Percentiles rank a stretch among this genome's conserved stretches.
These are phyloP conservation scores for Malus hybrid DNA, from an alignment of 331 rosid species.

Conservation along the genomic window DNA sequence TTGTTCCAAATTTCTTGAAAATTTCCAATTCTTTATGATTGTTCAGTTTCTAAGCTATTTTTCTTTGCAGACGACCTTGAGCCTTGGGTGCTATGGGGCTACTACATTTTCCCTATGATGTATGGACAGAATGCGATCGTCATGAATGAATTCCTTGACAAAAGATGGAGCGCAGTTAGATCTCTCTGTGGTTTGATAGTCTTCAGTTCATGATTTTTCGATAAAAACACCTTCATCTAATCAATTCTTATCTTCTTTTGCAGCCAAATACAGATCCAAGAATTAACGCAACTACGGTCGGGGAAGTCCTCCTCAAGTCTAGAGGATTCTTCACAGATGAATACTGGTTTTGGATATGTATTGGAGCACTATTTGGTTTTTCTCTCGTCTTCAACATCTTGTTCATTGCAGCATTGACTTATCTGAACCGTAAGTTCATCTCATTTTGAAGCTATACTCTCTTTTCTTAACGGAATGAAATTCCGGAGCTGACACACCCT, in stretches of 20 bases:
- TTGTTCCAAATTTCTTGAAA: neutral
- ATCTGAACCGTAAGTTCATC: conserved; percentile 30
- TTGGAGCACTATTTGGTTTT: conserved; percentile 32
- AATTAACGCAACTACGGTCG: conserved; percentile 22
- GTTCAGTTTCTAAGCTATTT: neutral
- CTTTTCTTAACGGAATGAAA: neutral
- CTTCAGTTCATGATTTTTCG: neutral
- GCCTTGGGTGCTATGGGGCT: conserved; percentile 43
- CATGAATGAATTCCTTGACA: conserved; percentile 41
- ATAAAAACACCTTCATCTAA: neutral
- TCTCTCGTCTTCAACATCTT: conserved; percentile 30
- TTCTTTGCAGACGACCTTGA: conserved; percentile 29
- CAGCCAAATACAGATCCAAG: conserved; percentile 13
- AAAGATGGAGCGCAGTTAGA: conserved; percentile 36
- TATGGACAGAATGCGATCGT: conserved; percentile 43
- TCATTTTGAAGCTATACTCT: neutral
- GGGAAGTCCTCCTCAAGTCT: conserved; percentile 29
- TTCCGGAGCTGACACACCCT: neutral
- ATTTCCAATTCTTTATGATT: neutral
- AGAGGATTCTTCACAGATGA: conserved; percentile 17
- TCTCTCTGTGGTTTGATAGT: neutral
- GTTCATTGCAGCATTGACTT: conserved; percentile 32
- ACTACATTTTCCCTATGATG: conserved; percentile 38
- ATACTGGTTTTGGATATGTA: conserved; percentile 10
- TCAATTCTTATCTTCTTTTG: neutral